Base-by-base conservation (phyloP, 345 rosid species). In the Hevea brasiliensis region DNA sequence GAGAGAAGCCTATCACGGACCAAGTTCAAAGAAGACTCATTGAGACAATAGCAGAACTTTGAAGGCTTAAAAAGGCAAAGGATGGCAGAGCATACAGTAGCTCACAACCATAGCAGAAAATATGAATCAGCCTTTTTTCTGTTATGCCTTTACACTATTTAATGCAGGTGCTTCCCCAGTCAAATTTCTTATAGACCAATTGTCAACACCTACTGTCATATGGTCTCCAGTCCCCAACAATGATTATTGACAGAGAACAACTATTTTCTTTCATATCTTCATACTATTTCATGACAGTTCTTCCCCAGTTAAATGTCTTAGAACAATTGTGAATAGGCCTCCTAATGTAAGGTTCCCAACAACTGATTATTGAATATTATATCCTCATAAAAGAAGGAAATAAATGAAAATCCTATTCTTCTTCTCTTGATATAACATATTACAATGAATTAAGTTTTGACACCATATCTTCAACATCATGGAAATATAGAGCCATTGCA, bases 1-100 rank as follows among this genome's bases (percentile, higher is more conserved):
- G 40, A 58, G 1, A 60, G 21, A 17, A 4, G 64, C 41, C 35
- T 32, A 29, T 14, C 0, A n/a, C 8, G 2, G 24, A 62, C 0
- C 67, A 62, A 40, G 24, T 41, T 40, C 67, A 62, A 20, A 62
- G 67, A 62, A 61, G 23, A 45, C 47, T 61, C 26, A n/a, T 7
- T n/a, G 27, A n/a, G 59, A 55, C 59, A 55, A 55, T 17, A 23
- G 24, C 6, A 42, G 47, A 40, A 18, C 48, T 62, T n/a, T 61
- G 45, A 18, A 62, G 47, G 66, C 47, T 23, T 37, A 9, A 62
- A 40, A 21, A 26, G 47, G 11, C 21, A 32, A 20, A 37, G 66
- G 5, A 3, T 17, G 7, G 65, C 1, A 62, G 6, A 62, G 24
- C 24, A 61, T 35, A 20, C 50, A 63, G 51, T n/a, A 8, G 12